Percentiles rank a stretch among this genome's conserved stretches.
Evolutionary conservation across 2,329 filamentous ascomycete species (phyloP).

Genomic region (Aspergillus aculeatinus): DNA sequence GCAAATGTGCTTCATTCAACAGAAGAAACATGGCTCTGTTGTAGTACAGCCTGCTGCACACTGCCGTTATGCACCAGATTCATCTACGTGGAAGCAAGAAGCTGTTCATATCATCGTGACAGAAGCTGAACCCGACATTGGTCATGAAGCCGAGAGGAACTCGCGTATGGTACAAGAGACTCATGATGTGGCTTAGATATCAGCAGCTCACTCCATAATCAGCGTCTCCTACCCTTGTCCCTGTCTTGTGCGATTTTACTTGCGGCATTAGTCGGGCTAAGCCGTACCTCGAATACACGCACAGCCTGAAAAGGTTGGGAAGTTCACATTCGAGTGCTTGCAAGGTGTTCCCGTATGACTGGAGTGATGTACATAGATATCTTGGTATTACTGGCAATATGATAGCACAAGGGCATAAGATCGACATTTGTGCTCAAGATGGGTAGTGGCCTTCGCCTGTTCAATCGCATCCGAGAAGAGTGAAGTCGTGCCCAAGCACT

Average conservation of each 20-base stretch:
- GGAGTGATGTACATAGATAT: too few species aligned
- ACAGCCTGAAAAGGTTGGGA: neutral
- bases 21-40: conserved; percentile 46
- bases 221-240: neutral
- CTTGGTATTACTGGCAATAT: too few species aligned
- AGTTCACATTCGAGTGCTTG: too few species aligned
- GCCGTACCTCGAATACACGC: neutral
- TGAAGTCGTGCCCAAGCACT: too few species aligned
- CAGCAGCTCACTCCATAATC: neutral
- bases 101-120: conserved; percentile 32
- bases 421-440: too few species aligned
- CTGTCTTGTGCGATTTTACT: neutral
- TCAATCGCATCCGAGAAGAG: too few species aligned
- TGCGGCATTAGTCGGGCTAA: neutral
- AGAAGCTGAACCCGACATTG: conserved; percentile 17
- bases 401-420: too few species aligned
- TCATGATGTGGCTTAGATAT: neutral
- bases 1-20: conserved; percentile 57
- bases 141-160: neutral
- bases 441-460: too few species aligned
- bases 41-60: conserved; percentile 37
- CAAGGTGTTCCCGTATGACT: too few species aligned
- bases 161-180: neutral
- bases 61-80: conserved; percentile 24
- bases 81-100: conserved; percentile 22